Evolutionary conservation across 2,329 filamentous ascomycete genomes (phyloP).

Genomic region (Verticillium klebahnii): DNA sequence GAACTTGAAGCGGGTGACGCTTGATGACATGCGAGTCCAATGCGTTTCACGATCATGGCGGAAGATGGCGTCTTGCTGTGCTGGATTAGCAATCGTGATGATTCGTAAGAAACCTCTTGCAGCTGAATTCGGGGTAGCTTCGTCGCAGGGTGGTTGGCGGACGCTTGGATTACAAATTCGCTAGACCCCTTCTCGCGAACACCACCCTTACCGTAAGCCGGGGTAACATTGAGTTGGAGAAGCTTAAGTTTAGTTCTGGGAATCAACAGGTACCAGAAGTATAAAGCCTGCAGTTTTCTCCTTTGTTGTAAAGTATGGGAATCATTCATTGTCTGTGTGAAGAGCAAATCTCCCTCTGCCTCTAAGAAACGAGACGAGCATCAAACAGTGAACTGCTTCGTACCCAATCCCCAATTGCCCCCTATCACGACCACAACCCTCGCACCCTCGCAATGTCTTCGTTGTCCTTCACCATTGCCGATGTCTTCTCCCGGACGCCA

Average conservation of each 20-base stretch:
- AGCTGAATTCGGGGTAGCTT: background rate
- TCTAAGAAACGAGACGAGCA: no score
- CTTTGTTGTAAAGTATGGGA: background rate
- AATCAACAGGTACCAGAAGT: no score
- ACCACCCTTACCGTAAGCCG: no score
- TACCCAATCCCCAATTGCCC: no score
- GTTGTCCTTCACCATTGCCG: conserved; percentile 6
- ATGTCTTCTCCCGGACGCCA: conserved; percentile 14
- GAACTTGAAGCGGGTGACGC: no score
- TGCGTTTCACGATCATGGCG: background rate
- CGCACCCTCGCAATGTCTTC: background rate
- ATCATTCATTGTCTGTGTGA: no score
- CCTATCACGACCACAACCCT: background rate
- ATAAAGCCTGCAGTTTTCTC: no score
- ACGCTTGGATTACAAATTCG: background rate
- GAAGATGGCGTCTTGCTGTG: background rate
- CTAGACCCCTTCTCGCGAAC: no score
- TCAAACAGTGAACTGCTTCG: no score
- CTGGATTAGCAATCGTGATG: background rate
- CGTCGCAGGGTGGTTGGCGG: background rate
- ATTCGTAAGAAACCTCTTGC: background rate
- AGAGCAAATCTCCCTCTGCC: no score
- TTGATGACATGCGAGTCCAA: background rate
- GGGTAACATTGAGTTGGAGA: no score
- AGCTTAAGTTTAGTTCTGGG: no score